Evolutionary conservation across 768 basidiomycete genomes (phyloP), one percentile per base, ranked within the genome.

Genomic region (Boletellus ananas): DNA sequence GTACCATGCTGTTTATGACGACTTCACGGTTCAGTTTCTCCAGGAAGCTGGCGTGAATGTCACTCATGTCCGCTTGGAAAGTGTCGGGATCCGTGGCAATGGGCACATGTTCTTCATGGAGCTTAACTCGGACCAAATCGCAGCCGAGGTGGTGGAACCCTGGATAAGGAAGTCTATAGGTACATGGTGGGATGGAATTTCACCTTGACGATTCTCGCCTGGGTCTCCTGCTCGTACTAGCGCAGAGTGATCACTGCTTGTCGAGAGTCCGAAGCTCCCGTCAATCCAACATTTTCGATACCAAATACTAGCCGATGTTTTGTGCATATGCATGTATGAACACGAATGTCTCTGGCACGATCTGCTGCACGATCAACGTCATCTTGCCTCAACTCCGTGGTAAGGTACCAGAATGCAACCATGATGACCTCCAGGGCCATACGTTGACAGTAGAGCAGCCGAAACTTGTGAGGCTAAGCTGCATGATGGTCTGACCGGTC

Each of bases 41-140:
- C 54, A 45, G 20, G 69, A 74, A 42, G 79, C 74, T 0, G 79
- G 78, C 0, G 76, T 79, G 17, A 46, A 60, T 16, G 75, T 78
- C 6, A 64, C 73, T 14, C 72, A 75, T 52, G 57, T 75, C 34
- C 62, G 62, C 14, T 58, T 80, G 16, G 63, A 60, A n/a, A 67
- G 70, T 27, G 54, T 75, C 2, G 79, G 78, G 8, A 74, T 80
- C 20, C 70, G 63, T 45, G 79, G 79, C 37, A 80, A 80, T 54
- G 79, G 75, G 2, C 79, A 80, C 62, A 73, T 80, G 73, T 72
- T 80, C 65, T 79, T 79, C 52, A 76, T 80, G 74, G 79, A 80
- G 48, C 72, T 68, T 50, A 80, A 80, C 56, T 70, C 63, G 10
- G 49, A 73, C 34, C 66, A 71, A 41, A 76, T 80, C 34, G 76